Conservation (phyloP, 306 rosid genomes). For the Quercus agrifolia region DNA sequence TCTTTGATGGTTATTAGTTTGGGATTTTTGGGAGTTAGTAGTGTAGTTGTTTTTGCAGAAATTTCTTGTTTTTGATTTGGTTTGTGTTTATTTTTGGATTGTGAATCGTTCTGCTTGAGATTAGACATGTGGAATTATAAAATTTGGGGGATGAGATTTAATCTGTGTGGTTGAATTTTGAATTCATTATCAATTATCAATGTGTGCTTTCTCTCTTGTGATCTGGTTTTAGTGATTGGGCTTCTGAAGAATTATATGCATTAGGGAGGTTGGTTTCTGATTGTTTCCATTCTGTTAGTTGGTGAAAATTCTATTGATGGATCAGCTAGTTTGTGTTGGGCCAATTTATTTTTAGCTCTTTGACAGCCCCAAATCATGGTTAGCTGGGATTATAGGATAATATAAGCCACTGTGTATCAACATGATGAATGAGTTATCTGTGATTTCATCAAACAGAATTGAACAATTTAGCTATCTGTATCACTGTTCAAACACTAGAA, state of each 20-base stretch:
- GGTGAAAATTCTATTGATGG: too few species aligned
- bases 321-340: too few species aligned
- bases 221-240: neutral
- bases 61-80: neutral
- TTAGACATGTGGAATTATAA: neutral
- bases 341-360: too few species aligned
- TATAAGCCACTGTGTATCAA: too few species aligned
- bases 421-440: too few species aligned
- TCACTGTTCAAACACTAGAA: too few species aligned
- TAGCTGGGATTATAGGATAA: too few species aligned
- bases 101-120: neutral
- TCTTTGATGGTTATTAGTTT: neutral
- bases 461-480: too few species aligned
- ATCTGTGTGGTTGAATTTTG: neutral
- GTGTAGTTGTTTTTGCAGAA: neutral
- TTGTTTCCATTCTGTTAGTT: too few species aligned
- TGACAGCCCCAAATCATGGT: too few species aligned
- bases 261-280: too few species aligned
- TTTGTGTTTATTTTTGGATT: neutral
- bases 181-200: neutral
- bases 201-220: neutral
- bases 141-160: neutral
- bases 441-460: too few species aligned
- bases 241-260: neutral
- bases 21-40: neutral